Conservation (phyloP, 108 stramenopile species). For the Fistulifera solaris region DNA sequence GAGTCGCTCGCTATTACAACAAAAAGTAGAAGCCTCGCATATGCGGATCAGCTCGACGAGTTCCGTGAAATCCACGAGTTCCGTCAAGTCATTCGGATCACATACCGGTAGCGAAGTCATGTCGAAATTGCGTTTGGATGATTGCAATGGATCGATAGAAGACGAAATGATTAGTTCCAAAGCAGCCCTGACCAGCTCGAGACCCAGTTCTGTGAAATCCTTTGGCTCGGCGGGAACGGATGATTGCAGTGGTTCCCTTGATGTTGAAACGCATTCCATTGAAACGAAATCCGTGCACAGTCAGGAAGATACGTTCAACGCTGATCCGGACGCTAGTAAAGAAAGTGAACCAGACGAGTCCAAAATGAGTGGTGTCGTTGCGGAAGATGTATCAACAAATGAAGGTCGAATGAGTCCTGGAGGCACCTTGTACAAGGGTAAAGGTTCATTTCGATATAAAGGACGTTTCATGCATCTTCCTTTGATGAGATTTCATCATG, state of each 20-base stretch:
- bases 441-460: not conserved
- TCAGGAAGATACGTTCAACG: not conserved
- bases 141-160: slow-evolving; percentile 33
- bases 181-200: no score
- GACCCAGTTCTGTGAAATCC: no score
- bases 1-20: slow-evolving; percentile 23
- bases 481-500: not conserved
- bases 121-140: slow-evolving; percentile 36
- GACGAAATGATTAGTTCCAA: slow-evolving; percentile 7
- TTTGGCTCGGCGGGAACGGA: not conserved
- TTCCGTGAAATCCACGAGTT: slow-evolving; percentile 27
- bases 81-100: slow-evolving; percentile 31
- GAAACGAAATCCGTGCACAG: not conserved
- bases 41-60: slow-evolving; percentile 7
- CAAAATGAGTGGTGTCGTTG: not conserved
- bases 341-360: slow-evolving; percentile 2
- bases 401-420: not conserved
- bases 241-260: not conserved
- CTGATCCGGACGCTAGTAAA: not conserved
- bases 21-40: slow-evolving; percentile 10
- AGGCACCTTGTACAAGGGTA: not conserved
- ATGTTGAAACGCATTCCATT: slow-evolving; percentile 4
- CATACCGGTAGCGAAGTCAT: slow-evolving; percentile 31
- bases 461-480: not conserved
- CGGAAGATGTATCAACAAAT: not conserved